A percentile compares a stretch with the other conserved stretches of the same genome.
phyloP scores from a whole-genome alignment of 2,329 filamentous ascomycete species.

The Neonectria magnoliae region DNA sequence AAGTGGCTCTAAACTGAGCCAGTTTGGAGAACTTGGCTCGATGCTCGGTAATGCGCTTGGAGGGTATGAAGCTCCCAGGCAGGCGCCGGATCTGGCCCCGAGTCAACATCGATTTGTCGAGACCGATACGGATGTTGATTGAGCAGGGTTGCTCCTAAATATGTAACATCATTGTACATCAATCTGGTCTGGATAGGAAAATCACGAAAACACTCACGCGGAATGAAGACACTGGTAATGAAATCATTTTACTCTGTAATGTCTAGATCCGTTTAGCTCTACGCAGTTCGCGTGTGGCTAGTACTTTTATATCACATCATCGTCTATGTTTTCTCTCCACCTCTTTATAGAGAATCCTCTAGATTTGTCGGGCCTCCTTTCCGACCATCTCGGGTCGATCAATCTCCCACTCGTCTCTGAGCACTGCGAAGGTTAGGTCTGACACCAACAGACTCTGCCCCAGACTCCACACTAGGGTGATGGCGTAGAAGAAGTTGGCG shows the following conservation, averaged over 20 bases:
- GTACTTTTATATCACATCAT: conserved; percentile 6
- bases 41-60: conserved; percentile 53
- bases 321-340: background rate
- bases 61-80: conserved; percentile 32
- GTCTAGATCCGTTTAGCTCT: conserved; percentile 26
- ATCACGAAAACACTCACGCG: conserved; percentile 2
- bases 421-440: conserved; percentile 86
- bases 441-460: conserved; percentile 87
- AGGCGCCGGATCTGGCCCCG: conserved; percentile 24
- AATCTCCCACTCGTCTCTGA: conserved; percentile 93
- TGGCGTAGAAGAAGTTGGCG: conserved; percentile 99
- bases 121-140: conserved; percentile 51
- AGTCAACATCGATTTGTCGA: conserved; percentile 46
- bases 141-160: background rate
- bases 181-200: conserved; percentile 27
- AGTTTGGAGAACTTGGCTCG: conserved; percentile 59
- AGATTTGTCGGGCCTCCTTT: conserved; percentile 88
- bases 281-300: background rate
- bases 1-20: conserved; percentile 48
- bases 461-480: conserved; percentile 97
- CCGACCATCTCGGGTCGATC: conserved; percentile 90
- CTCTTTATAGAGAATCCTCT: conserved; percentile 37
- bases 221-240: conserved; percentile 19
- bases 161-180: conserved; percentile 32
- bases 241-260: conserved; percentile 25